A percentile compares a stretch with the other conserved stretches of the same genome.
These are phyloP conservation scores for Crucibulum laeve DNA, from an alignment of 768 basidiomycete species.

Conservation along the genomic window DNA sequence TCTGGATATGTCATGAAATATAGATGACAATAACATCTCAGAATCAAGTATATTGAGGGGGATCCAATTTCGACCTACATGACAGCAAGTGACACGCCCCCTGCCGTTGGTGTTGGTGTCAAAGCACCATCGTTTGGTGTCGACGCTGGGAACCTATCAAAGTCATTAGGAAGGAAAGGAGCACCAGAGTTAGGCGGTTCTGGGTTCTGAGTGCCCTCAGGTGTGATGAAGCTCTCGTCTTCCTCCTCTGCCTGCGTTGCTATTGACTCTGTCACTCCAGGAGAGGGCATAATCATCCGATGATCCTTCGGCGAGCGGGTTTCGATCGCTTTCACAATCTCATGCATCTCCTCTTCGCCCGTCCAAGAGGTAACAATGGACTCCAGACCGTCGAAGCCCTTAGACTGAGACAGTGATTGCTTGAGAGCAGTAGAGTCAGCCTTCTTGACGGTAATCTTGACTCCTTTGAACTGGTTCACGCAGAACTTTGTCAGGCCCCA, in stretches of 20 bases:
- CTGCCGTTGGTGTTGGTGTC: constrained; percentile 32
- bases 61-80: no score
- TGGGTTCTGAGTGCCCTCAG: constrained; percentile 50
- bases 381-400: constrained; percentile 52
- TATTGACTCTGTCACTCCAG: constrained; percentile 19
- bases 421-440: constrained; percentile 53
- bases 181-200: constrained; percentile 52
- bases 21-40: neutral
- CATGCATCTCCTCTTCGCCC: constrained; percentile 58
- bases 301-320: constrained; percentile 33
- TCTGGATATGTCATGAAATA: neutral
- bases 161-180: constrained; percentile 42
- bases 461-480: constrained; percentile 73
- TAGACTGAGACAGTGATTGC: constrained; percentile 53
- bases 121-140: constrained; percentile 38
- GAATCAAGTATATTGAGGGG: neutral
- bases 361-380: constrained; percentile 49
- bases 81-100: constrained; percentile 5
- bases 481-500: constrained; percentile 90
- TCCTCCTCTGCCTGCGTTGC: constrained; percentile 18
- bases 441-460: constrained; percentile 52
- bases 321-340: constrained; percentile 50
- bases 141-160: constrained; percentile 29
- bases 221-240: constrained; percentile 30
- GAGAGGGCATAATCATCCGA: constrained; percentile 23